Evolutionary conservation across 2,329 filamentous ascomycete species (phyloP).

Genomic region (Cadophora malorum): DNA sequence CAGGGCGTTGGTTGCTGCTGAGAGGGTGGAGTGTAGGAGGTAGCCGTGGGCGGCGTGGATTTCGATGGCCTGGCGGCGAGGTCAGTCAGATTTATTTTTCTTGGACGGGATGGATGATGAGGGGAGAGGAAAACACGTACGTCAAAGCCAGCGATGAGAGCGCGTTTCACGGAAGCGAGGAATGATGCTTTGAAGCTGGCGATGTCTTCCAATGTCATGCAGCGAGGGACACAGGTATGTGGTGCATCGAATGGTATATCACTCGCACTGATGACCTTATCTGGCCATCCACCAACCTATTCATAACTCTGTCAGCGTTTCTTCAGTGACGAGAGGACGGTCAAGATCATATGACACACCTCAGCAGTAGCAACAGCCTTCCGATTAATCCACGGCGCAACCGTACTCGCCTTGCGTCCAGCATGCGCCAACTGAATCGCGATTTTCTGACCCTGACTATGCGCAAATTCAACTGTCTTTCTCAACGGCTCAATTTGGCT

Average conservation of each 20-base stretch:
- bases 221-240: constrained; percentile 66
- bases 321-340: neutral
- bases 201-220: constrained; percentile 73
- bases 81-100: neutral
- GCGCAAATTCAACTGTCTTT: constrained; percentile 51
- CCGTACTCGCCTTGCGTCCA: constrained; percentile 53
- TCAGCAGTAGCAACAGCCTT: constrained; percentile 56
- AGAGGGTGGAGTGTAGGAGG: constrained; percentile 72
- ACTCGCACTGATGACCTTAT: constrained; percentile 59
- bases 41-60: constrained; percentile 82
- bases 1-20: constrained; percentile 71
- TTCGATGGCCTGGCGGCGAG: constrained; percentile 59
- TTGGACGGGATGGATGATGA: neutral
- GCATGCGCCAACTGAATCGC: constrained; percentile 73
- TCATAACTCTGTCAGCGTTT: neutral
- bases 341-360: constrained; percentile 39
- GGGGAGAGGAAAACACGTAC: constrained; percentile 46
- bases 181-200: constrained; percentile 66
- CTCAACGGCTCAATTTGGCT: constrained; percentile 47
- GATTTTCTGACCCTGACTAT: constrained; percentile 64
- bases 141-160: constrained; percentile 71
- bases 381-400: constrained; percentile 54
- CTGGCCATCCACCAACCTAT: constrained; percentile 60
- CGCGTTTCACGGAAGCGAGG: constrained; percentile 60
- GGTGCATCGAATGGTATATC: constrained; percentile 66